phyloP scores from a whole-genome alignment of 495 filamentous ascomycete species.

The Evernia prunastri region DNA sequence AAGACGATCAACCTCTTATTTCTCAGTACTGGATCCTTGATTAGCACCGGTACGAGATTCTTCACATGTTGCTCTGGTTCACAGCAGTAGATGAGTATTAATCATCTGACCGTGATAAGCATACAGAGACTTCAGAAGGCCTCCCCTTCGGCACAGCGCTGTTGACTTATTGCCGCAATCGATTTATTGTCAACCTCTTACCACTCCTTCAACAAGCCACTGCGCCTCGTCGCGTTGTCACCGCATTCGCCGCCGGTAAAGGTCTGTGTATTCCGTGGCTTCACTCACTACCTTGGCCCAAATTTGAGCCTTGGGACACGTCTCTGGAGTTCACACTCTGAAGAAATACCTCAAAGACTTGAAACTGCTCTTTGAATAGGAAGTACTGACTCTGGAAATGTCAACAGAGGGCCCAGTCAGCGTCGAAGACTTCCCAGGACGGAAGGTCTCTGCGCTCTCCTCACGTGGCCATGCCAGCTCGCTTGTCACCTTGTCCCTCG shows the following conservation, averaged over 20 bases:
- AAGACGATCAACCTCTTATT: conserved; percentile 57
- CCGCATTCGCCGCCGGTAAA: conserved; percentile 44
- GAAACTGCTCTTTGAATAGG: too few relatives aligned
- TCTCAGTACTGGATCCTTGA: conserved; percentile 27
- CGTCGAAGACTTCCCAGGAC: conserved; percentile 40
- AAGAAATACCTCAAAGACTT: neutral
- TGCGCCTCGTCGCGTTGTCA: conserved; percentile 51
- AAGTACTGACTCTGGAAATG: neutral
- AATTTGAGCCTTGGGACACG: neutral
- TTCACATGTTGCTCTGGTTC: neutral
- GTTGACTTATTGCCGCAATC: conserved; percentile 55
- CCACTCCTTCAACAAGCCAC: conserved; percentile 46
- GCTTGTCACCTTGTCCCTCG: conserved; percentile 47
- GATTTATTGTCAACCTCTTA: conserved; percentile 58
- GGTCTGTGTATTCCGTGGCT: conserved; percentile 22
- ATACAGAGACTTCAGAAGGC: conserved; percentile 52
- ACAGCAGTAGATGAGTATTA: neutral
- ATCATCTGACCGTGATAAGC: neutral
- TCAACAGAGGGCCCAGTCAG: conserved; percentile 36
- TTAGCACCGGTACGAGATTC: neutral
- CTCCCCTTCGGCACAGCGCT: conserved; percentile 49
- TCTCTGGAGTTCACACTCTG: neutral
- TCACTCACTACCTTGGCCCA: too few relatives aligned
- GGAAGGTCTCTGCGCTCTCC: conserved; percentile 28
- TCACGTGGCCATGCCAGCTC: conserved; percentile 40